phyloP scores from a whole-genome alignment of 2,329 filamentous ascomycete species.

The Herpotrichia juniperi region DNA sequence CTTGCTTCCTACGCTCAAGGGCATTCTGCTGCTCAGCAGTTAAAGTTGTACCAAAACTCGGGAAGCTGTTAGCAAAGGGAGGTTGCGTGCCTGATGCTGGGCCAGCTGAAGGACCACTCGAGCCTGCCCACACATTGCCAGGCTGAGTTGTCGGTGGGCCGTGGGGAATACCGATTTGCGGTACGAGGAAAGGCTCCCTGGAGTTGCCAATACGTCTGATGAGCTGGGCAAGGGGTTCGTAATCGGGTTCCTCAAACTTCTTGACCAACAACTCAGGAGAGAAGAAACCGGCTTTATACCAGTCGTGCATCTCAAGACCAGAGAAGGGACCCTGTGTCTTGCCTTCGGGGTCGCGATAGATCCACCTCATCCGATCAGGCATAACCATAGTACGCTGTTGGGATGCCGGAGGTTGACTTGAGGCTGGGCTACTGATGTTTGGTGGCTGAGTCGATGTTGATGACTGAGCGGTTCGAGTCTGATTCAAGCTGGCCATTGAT shows the following conservation, averaged over 20 bases:
- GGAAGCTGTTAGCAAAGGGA: slow-evolving; percentile 91
- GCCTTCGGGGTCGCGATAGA: slow-evolving; percentile 93
- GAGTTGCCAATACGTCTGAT: slow-evolving; percentile 97
- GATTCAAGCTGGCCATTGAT: slow-evolving; percentile 36
- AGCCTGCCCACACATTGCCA: slow-evolving; percentile 52
- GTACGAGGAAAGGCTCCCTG: slow-evolving; percentile 94
- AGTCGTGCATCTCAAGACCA: slow-evolving; percentile 98
- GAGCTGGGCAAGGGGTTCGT: slow-evolving; percentile 92
- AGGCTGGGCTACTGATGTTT: slow-evolving; percentile 56
- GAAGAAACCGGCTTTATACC: slow-evolving; percentile 99
- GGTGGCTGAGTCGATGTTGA: slow-evolving; percentile 37
- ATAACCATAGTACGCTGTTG: slow-evolving; percentile 94
- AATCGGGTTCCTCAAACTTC: slow-evolving; percentile 90
- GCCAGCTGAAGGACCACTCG: slow-evolving; percentile 39
- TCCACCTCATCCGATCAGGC: slow-evolving; percentile 98
- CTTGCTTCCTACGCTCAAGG: slow-evolving; percentile 92
- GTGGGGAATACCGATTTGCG: slow-evolving; percentile 94
- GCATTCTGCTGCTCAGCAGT: slow-evolving; percentile 99
- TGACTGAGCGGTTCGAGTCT: slow-evolving; percentile 40
- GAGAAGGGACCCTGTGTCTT: slow-evolving; percentile 94
- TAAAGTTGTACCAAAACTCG: slow-evolving; percentile 92
- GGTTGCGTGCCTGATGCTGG: slow-evolving; percentile 63
- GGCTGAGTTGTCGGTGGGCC: slow-evolving; percentile 68
- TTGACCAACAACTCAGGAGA: slow-evolving; percentile 93
- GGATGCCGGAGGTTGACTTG: slow-evolving; percentile 69